phyloP scores from a whole-genome alignment of 805 yeast genomes.

The Sugiyamaella marilandica region DNA sequence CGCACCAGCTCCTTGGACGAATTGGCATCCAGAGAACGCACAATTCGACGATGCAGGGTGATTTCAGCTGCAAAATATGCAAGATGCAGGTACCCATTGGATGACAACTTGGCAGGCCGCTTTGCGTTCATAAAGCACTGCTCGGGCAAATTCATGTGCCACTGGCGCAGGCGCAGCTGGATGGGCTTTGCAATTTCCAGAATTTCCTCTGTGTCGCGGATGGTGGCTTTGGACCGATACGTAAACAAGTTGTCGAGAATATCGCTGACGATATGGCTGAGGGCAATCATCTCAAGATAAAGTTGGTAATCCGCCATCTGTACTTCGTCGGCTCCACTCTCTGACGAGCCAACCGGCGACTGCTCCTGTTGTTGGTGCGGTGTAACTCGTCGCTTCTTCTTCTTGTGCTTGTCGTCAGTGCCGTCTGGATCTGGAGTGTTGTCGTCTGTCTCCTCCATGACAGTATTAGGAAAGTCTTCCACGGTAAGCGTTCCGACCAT shows the following conservation, averaged over 20 bases:
- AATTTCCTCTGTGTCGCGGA: constrained; percentile 60
- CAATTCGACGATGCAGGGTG: constrained; percentile 61
- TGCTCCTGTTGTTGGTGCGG: constrained; percentile 43
- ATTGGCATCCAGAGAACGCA: constrained; percentile 33
- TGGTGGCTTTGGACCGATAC: constrained; percentile 53
- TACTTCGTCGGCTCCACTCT: background rate
- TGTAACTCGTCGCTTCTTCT: constrained; percentile 37
- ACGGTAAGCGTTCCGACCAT: constrained; percentile 60
- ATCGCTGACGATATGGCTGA: constrained; percentile 33
- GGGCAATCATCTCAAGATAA: constrained; percentile 31
- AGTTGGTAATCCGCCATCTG: constrained; percentile 15
- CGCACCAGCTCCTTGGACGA: constrained; percentile 50
- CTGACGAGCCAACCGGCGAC: constrained; percentile 26
- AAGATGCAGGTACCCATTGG: constrained; percentile 74
- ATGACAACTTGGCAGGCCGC: constrained; percentile 26
- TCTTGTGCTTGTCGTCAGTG: constrained; percentile 3
- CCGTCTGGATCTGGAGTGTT: background rate
- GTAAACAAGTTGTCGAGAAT: constrained; percentile 66
- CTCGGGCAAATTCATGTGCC: constrained; percentile 34
- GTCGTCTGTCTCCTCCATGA: background rate
- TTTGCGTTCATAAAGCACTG: constrained; percentile 18
- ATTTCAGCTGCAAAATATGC: constrained; percentile 89
- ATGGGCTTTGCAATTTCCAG: constrained; percentile 63
- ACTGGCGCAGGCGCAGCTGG: constrained; percentile 33
- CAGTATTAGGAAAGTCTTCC: constrained; percentile 51